Evolutionary conservation across 345 rosid genomes (phyloP).

Genomic region (Sapria himalayana): DNA sequence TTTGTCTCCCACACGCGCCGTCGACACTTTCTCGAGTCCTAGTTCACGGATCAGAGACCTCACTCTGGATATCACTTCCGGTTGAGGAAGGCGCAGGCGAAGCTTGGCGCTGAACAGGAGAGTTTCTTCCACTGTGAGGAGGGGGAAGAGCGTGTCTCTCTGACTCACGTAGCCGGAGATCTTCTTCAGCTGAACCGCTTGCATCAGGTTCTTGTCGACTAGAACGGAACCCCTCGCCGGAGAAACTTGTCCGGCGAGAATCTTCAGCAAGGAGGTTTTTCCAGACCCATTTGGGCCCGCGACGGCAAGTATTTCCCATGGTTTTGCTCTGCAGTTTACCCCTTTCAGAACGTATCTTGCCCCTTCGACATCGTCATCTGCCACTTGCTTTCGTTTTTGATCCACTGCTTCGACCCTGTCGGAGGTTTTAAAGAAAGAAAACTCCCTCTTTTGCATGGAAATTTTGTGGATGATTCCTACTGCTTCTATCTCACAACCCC

Average conservation of each 20-base stretch:
- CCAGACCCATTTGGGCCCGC: conserved; percentile 98
- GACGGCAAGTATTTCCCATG: conserved; percentile 84
- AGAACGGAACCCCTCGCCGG: conserved; percentile 46
- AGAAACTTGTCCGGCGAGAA: conserved; percentile 43
- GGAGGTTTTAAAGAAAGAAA: conserved; percentile 16
- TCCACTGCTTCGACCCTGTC: conserved; percentile 8
- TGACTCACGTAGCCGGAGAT: conserved; percentile 78
- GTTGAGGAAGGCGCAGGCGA: conserved; percentile 39
- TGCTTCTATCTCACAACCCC: conserved; percentile 79
- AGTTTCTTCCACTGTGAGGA: conserved; percentile 88
- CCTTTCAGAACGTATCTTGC: conserved; percentile 39
- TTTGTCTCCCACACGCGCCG: conserved; percentile 60
- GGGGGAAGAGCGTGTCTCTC: conserved; percentile 67
- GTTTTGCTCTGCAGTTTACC: conserved; percentile 67
- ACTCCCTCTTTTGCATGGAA: conserved; percentile 9
- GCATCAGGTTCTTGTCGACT: conserved; percentile 37
- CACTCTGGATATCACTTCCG: conserved; percentile 31
- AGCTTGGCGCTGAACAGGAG: conserved; percentile 74
- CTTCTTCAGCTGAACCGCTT: conserved; percentile 49
- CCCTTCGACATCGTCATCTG: conserved; percentile 10
- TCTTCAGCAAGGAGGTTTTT: conserved; percentile 67
- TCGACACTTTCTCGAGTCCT: conserved; percentile 55
- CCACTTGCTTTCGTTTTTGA: conserved; percentile 7
- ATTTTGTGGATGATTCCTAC: conserved; percentile 47
- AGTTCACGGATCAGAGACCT: conserved; percentile 56